phyloP scores from a whole-genome alignment of 164 flowering plant genomes.

The Paratinospora sagittata region DNA sequence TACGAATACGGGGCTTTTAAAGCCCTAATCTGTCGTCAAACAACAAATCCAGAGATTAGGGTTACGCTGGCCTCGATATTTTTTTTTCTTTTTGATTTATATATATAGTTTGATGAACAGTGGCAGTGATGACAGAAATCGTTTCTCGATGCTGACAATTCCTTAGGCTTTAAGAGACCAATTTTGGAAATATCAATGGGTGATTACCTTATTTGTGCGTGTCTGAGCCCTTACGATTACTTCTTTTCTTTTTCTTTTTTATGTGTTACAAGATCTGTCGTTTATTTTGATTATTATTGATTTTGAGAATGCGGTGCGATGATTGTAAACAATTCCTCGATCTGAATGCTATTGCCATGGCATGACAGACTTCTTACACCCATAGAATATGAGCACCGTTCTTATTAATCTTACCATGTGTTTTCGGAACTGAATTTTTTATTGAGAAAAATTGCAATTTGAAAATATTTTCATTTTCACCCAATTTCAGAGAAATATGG shows the following conservation, averaged over 20 bases:
- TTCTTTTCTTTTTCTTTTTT: no score
- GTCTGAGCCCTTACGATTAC: constrained; percentile 65
- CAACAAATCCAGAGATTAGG: constrained; percentile 12
- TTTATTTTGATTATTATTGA: neutral
- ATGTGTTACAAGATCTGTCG: no score
- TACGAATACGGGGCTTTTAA: constrained; percentile 14
- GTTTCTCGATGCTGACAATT: constrained; percentile 46
- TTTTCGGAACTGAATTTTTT: neutral
- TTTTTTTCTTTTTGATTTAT: neutral
- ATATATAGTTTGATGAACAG: neutral
- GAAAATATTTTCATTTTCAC: no score
- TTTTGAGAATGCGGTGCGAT: constrained; percentile 15
- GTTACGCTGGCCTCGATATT: constrained; percentile 20
- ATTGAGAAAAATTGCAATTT: neutral
- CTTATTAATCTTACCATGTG: neutral
- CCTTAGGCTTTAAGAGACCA: neutral
- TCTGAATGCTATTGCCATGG: constrained; percentile 31
- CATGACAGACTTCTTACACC: constrained; percentile 34
- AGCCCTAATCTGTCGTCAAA: constrained; percentile 15
- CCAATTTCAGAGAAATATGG: no score
- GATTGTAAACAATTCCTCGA: constrained; percentile 31
- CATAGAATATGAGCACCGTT: constrained; percentile 58
- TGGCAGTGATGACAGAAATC: constrained; percentile 35
- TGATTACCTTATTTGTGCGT: constrained; percentile 54
- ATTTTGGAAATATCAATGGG: neutral